Evolutionary conservation across 2,329 filamentous ascomycete genomes (phyloP), one percentile per base, ranked within the genome.

Genomic region (Hyphodiscus sp.): DNA sequence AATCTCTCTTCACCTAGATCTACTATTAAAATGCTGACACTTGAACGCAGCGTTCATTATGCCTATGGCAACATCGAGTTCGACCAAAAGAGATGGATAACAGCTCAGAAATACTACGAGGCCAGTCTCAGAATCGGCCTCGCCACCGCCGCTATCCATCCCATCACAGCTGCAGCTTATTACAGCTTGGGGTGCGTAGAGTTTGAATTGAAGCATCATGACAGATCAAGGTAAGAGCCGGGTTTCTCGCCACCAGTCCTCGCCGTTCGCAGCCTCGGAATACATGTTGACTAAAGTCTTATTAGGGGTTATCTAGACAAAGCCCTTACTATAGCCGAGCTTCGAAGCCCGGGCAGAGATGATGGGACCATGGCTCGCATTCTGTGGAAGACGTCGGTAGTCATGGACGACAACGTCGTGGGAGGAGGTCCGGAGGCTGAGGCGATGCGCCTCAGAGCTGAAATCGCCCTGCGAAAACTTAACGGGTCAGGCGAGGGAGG

Each of bases 401-500:
- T 64, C 9, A 20, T 62, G n/a, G 55, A 61, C 30, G 53, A 50
- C 13, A 56, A 64, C 41, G 56, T 56, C 16, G 56, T 50, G 45
- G 53, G 57, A 43, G 43, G 44, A 26, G 59, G 47, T 41, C 20
- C 47, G 19, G 54, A 60, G 41, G 61, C 57, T 15, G 43, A 47
- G 10, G 47, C 47, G 10, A 20, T 60, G 33, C 43, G 56, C 7
- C 54, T 44, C 9, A 52, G 60, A 51, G 60, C 60, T 8, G 60
- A 60, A 23, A 29, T 61, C 4, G 60, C 60, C 3, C 44, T 47
- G 38, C 43, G 50, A 18, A 44, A 48, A 16, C 43, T 61, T 19
- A 49, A 38, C 18, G 55, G 50, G 7, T 62, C 65, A 42, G 68
- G 64, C 8, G 66, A 70, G 61, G 68, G 67, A 0, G 67, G 65